These are phyloP conservation scores for Penicillium psychrofluorescens DNA, from an alignment of 495 filamentous ascomycete genomes.

Conservation along the genomic window DNA sequence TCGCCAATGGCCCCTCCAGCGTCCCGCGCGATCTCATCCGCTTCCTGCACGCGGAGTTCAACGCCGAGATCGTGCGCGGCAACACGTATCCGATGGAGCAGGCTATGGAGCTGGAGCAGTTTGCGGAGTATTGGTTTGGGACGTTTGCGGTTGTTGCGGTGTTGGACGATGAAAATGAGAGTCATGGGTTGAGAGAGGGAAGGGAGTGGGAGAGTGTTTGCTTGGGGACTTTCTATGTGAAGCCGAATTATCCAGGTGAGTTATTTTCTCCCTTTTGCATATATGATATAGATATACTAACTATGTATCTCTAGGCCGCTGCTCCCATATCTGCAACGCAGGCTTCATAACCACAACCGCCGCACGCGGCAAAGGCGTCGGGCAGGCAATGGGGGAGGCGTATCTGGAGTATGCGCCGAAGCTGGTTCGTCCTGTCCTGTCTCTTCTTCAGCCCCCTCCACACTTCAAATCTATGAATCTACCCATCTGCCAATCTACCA, in stretches of 20 bases:
- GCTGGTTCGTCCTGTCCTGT: conserved; percentile 46
- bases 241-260: conserved; percentile 93
- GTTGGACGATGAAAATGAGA: conserved; percentile 44
- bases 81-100: conserved; percentile 91
- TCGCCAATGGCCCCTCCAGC: conserved; percentile 56
- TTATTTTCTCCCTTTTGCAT: conserved; percentile 34
- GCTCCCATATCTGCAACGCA: conserved; percentile 82
- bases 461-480: neutral
- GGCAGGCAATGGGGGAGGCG: conserved; percentile 80
- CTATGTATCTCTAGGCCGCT: conserved; percentile 26
- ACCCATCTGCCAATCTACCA: no score
- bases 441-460: neutral
- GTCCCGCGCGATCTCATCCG: conserved; percentile 45
- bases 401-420: conserved; percentile 91
- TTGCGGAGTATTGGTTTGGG: conserved; percentile 88
- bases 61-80: conserved; percentile 82
- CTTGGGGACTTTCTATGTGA: conserved; percentile 93
- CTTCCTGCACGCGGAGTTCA: conserved; percentile 76
- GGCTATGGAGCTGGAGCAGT: conserved; percentile 60
- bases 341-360: conserved; percentile 85
- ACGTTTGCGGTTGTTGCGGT: conserved; percentile 89
- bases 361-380: conserved; percentile 80
- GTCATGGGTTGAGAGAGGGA: conserved; percentile 26
- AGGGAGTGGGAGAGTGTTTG: conserved; percentile 78
- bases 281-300: neutral